Evolutionary conservation across 768 basidiomycete species (phyloP), one percentile per base, ranked within the genome.

Genomic region (Tremella fuciformis): DNA sequence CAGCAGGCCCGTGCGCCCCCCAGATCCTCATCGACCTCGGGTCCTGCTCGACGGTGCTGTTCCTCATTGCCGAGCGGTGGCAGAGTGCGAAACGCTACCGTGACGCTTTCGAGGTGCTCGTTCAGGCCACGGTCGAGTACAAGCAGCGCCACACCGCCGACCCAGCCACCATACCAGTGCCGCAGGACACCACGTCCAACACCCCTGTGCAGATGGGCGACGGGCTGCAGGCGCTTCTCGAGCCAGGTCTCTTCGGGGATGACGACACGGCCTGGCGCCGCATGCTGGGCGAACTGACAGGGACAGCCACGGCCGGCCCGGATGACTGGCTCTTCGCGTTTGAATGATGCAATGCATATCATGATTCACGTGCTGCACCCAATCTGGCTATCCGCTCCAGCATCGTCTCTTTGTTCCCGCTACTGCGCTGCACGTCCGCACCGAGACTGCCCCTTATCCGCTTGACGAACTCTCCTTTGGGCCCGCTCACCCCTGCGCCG

Each of bases 41-140:
- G 6, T 47, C 56, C 15, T 57, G 56, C 24, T 57, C 56, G 11
- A 57, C 56, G 16, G 48, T 57, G 4, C 18, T 57, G 26, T 57
- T 57, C 48, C 56, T 57, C 47, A 50, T 57, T n/a, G 46, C 56
- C 18, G 56, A 57, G 29, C 46, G 48, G 40, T 57, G 56, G 56
- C 47, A 49, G 13, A 57, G 56, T 41, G 56, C 56, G 8, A 57
- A 57, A 38, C 47, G 56, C 3, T 57, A 57, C 18, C 41, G 56
- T 4, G 56, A 57, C 49, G 46, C 48, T 15, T 57, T 57, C 38
- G 56, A 57, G 37, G 56, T 34, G 1, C 48, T 57, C 1, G 56
- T 57, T 2, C 21, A 42, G 16, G 56, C 56, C n/a, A 39, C 56
- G 0, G 16, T 38, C n/a, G 34, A 26, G 15, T 50, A 57, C 47